Evolutionary conservation across 2,329 filamentous ascomycete genomes (phyloP), one percentile per base, ranked within the genome.

Genomic region (Epichloe hybrida): DNA sequence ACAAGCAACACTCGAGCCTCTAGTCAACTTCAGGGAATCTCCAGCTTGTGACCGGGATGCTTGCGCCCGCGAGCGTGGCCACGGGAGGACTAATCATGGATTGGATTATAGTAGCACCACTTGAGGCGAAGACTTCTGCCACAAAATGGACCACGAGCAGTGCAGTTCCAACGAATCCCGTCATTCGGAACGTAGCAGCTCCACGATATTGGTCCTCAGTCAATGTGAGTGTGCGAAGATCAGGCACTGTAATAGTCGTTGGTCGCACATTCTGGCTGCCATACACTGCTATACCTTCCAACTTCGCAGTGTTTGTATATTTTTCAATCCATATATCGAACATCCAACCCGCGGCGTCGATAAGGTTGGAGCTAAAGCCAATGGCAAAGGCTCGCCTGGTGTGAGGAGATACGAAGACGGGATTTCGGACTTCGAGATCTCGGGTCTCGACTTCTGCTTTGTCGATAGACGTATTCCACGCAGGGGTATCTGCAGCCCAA

Each of bases 291-390:
- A 0, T 34, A 27, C 31, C 17, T n/a, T 23, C 27, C 42, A 44
- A n/a, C 15, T 1, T 13, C 27, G n/a, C 15, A 20, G 3, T 2
- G 2, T 8, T 2, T 4, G 0, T 2, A 20, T 0, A 3, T 44
- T 5, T 0, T 34, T 20, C 23, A 11, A 35, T 1, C 42, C 42
- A 44, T 27, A 44, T 35, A 4, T 44, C 27, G 4, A 44, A 44
- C 5, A 12, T 7, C 42, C 42, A 44, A 5, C 2, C 12, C 17
- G 42, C 42, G 20, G n/a, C 9, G 3, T 23, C 6, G 27, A 44
- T 4, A 23, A 44, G 3, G 11, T 12, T 1, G 13, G n/a, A 6
- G 27, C 42, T n/a, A 2, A 44, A 31, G 27, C n/a, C 42, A n/a
- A 44, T 27, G 27, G 4, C 5, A 7, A 44, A 44, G 42, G 27